A percentile compares a stretch with the other conserved stretches of the same genome.
Evolutionary conservation across 164 flowering plant species (phyloP).

Genomic region (Vitis rupestris): DNA sequence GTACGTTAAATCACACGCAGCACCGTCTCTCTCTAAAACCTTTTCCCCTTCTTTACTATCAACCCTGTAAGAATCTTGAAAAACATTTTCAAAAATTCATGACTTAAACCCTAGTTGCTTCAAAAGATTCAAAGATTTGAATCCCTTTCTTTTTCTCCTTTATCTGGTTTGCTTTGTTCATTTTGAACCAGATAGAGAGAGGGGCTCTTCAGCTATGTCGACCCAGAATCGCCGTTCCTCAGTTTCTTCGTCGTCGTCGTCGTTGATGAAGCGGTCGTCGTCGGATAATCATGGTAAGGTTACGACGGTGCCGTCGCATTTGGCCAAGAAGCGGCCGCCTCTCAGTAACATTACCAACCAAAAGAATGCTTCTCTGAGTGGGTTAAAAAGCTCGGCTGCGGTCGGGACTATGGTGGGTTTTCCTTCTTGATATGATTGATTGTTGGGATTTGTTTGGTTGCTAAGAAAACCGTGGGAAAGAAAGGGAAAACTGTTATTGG

Average conservation of each 20-base stretch:
- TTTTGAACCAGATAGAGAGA: slow-evolving; percentile 6
- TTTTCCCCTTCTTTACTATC: background rate
- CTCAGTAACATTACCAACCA: slow-evolving; percentile 49
- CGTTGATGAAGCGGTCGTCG: slow-evolving; percentile 31
- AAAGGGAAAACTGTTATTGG: too few relatives aligned
- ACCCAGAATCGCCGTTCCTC: slow-evolving; percentile 39
- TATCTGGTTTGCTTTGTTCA: background rate
- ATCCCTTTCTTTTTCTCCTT: background rate
- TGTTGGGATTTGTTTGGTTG: background rate
- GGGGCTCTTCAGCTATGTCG: slow-evolving; percentile 20
- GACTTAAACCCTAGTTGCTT: too few relatives aligned
- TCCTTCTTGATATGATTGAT: background rate
- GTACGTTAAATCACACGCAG: background rate
- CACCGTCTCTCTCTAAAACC: slow-evolving; percentile 1
- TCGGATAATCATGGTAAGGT: slow-evolving; percentile 30
- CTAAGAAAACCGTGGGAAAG: background rate
- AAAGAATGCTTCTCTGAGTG: slow-evolving; percentile 17
- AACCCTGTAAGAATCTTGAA: background rate
- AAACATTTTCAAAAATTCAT: background rate
- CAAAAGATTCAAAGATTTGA: too few relatives aligned
- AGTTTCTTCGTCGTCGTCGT: slow-evolving; percentile 35
- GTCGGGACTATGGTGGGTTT: slow-evolving; percentile 34
- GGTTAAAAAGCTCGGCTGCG: slow-evolving; percentile 16
- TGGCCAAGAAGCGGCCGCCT: slow-evolving; percentile 58
- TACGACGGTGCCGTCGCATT: slow-evolving; percentile 14